Evolutionary conservation across 2,329 filamentous ascomycete species (phyloP).

Genomic region (Meredithiella fracta): DNA sequence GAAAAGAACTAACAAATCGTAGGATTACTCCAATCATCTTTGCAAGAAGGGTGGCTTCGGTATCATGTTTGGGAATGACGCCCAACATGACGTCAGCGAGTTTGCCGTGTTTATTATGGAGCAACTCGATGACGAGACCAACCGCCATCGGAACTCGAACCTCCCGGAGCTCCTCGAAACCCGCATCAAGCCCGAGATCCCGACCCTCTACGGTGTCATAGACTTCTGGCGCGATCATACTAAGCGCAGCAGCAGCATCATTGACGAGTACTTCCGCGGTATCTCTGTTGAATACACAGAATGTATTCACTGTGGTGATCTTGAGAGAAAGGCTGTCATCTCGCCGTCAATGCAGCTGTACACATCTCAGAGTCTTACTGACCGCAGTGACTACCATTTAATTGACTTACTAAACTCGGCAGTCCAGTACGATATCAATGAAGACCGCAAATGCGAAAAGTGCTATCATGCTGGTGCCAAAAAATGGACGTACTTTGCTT

Average conservation of each 20-base stretch:
- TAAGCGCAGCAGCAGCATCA: conserved; percentile 54
- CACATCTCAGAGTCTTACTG: not conserved
- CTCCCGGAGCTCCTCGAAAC: not conserved
- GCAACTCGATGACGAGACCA: conserved; percentile 74
- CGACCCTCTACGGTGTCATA: conserved; percentile 34
- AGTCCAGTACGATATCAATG: conserved; percentile 38
- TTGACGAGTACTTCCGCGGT: conserved; percentile 66
- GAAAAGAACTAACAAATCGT: conserved; percentile 3
- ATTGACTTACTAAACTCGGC: not conserved
- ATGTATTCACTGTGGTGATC: conserved; percentile 34
- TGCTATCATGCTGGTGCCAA: conserved; percentile 54
- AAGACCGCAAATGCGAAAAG: conserved; percentile 55
- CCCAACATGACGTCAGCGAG: conserved; percentile 84
- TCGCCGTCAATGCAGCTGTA: conserved; percentile 24
- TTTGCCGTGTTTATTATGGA: conserved; percentile 72
- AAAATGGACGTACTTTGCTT: conserved; percentile 57
- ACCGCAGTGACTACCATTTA: not conserved
- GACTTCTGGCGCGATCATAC: conserved; percentile 61
- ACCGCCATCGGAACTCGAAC: conserved; percentile 34
- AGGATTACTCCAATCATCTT: conserved; percentile 38
- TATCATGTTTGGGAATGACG: conserved; percentile 47
- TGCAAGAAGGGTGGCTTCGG: conserved; percentile 20
- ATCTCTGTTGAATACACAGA: conserved; percentile 53
- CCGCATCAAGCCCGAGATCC: conserved; percentile 15
- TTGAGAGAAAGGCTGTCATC: conserved; percentile 38